phyloP scores from a whole-genome alignment of 208 protist species.

The Angomonas desouzai region DNA sequence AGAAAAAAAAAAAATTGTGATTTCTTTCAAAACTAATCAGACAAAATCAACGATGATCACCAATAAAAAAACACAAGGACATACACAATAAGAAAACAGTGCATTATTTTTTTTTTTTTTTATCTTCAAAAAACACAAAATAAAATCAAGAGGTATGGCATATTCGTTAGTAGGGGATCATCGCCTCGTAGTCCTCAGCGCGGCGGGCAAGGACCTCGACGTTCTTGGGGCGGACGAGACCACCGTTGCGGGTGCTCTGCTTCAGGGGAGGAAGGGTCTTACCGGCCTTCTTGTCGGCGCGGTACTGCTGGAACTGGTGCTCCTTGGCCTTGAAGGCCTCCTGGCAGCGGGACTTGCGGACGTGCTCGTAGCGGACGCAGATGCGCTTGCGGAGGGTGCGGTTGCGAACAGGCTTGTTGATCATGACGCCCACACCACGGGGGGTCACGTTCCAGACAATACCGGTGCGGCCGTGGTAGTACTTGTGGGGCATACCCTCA shows the following conservation, averaged over 20 bases:
- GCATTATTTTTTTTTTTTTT: constrained; percentile 17
- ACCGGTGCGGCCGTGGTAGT: constrained; percentile 99
- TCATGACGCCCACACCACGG: constrained; percentile 98
- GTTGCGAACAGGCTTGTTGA: constrained; percentile 98
- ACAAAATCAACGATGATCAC: not conserved
- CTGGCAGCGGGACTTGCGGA: constrained; percentile 92
- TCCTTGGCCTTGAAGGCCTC: constrained; percentile 87
- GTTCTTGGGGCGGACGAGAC: constrained; percentile 64
- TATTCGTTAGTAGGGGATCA: constrained; percentile 65
- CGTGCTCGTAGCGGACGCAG: constrained; percentile 99
- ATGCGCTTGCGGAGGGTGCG: constrained; percentile 99
- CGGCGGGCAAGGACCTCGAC: constrained; percentile 78
- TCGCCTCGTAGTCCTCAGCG: constrained; percentile 81
- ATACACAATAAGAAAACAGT: not conserved
- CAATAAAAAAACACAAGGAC: not conserved
- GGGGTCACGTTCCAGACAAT: constrained; percentile 99
- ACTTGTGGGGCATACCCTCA: constrained; percentile 99
- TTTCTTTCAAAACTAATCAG: too few species aligned
- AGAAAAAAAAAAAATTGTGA: too few species aligned
- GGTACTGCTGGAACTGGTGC: constrained; percentile 67
- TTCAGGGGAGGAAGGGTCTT: constrained; percentile 65
- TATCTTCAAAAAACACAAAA: constrained; percentile 9
- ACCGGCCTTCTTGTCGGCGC: constrained; percentile 77
- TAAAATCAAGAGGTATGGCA: constrained; percentile 10
- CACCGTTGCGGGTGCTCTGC: constrained; percentile 67